Base-by-base conservation (phyloP, 495 filamentous ascomycete genomes). In the Annulohypoxylon moriforme region DNA sequence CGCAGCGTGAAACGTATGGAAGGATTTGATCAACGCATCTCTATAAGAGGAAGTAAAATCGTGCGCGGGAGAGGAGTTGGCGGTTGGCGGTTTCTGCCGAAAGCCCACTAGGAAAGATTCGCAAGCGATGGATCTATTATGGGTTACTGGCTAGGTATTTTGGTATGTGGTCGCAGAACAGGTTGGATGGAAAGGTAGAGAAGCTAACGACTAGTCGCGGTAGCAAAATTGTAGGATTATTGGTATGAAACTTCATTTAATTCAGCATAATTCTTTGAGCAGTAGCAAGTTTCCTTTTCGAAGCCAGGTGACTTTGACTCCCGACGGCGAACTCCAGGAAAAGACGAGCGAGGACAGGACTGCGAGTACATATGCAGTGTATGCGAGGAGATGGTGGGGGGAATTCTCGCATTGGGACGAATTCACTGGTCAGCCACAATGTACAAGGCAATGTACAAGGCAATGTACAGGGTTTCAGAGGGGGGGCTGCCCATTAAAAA, bases 341-440 rank as follows among this genome's bases (percentile, higher is more conserved):
- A 62, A 50, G 61, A 63, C 62, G 57, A 69, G 57, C 31, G 44
- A 73, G 25, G 61, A 61, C 36, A 40, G 2, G 36, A 10, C 18
- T 29, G 31, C 2, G 61, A 42, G 33, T 44, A 29, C 27, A 2
- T 29, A 29, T 2, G 27, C 6, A n/a, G 7, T 36, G 13, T 36
- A 16, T 5, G 59, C 58, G 64, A 72, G 64, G 56, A 66, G 61
- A 59, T 69, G 49, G 71, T 69, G 71, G 71, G 71, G 69, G 49
- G 50, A 50, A 40, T n/a, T 18, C 0, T 68, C 44, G 66, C 60
- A 73, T 69, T 73, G 31, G 60, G 14, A 62, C 11, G 34, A 57
- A 11, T 47, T 68, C 0, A 69, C 57, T 73, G 56, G 61, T 69
- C 31, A 69, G 57, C 60, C 34, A 69, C 50, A 61, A 24, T 25